A percentile compares a stretch with the other conserved stretches of the same genome.
Conservation (phyloP, 2,329 filamentous ascomycete genomes). For the Talaromyces sp. region DNA sequence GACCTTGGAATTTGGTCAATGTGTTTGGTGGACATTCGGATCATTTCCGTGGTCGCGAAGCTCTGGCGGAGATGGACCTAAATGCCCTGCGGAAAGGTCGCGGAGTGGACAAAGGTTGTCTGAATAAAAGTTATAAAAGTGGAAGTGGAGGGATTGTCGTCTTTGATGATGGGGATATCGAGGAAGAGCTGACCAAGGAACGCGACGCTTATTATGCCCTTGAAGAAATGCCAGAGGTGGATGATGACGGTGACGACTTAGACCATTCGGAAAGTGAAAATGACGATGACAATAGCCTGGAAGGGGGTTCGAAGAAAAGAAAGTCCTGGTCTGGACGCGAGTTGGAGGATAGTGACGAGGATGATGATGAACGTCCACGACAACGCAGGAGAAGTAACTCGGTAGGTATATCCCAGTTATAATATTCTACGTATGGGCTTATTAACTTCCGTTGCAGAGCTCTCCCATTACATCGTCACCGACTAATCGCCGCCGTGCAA, state of each 20-base stretch:
- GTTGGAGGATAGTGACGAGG: constrained; percentile 61
- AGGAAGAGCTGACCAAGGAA: constrained; percentile 70
- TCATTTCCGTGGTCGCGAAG: constrained; percentile 40
- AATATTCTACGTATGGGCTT: constrained; percentile 8
- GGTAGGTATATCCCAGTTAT: constrained; percentile 46
- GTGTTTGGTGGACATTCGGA: constrained; percentile 68
- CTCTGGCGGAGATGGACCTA: constrained; percentile 43
- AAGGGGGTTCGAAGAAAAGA: constrained; percentile 56
- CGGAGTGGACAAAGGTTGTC: constrained; percentile 68
- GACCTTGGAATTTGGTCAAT: constrained; percentile 93
- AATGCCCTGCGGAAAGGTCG: constrained; percentile 46
- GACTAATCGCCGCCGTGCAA: constrained; percentile 35
- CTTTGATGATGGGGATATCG: constrained; percentile 93
- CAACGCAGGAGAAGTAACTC: constrained; percentile 85
- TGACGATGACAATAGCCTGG: constrained; percentile 39
- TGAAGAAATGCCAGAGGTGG: constrained; percentile 83
- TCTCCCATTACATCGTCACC: constrained; percentile 40
- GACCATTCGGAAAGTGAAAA: constrained; percentile 55
- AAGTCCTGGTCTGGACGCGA: constrained; percentile 72
- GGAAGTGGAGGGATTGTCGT: constrained; percentile 85
- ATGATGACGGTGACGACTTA: constrained; percentile 63
- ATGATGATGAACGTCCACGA: constrained; percentile 68
- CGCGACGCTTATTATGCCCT: constrained; percentile 79
- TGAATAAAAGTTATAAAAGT: constrained; percentile 66
- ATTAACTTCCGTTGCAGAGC: constrained; percentile 23